Evolutionary conservation across 257 asterid genomes (phyloP).

Genomic region (Thymus mandschuricus): DNA sequence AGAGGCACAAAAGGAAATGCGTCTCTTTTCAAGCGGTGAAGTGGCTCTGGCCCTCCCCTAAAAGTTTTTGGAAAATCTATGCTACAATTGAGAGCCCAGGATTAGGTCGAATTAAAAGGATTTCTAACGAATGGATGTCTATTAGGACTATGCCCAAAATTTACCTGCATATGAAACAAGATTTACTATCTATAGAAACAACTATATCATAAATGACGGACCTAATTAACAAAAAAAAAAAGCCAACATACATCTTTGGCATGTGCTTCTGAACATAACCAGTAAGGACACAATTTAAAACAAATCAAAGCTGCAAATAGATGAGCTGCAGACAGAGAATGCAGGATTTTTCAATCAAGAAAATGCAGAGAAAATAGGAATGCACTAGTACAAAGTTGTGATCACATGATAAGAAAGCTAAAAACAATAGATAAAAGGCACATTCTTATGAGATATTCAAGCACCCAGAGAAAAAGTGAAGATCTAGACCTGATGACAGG

Average conservation of each 20-base stretch:
- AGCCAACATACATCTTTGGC: background rate
- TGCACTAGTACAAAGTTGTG: background rate
- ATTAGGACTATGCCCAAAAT: background rate
- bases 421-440: conserved; percentile 18
- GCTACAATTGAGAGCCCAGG: background rate
- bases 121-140: conserved; percentile 8
- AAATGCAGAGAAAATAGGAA: conserved; percentile 6
- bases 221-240: background rate
- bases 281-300: background rate
- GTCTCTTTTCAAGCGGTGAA: background rate
- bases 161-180: background rate
- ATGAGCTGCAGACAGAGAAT: conserved; percentile 17
- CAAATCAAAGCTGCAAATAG: background rate
- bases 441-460: conserved; percentile 26
- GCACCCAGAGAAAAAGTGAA: conserved; percentile 31
- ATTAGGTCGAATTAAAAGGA: background rate
- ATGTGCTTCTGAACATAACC: background rate
- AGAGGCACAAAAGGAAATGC: conserved; percentile 3
- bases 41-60: background rate
- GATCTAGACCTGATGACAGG: conserved; percentile 53
- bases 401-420: background rate
- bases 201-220: background rate
- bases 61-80: background rate
- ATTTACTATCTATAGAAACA: conserved; percentile 9
- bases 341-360: conserved; percentile 2